Evolutionary conservation across 768 basidiomycete species (phyloP).

Genomic region (Hysterangium stoloniferum): DNA sequence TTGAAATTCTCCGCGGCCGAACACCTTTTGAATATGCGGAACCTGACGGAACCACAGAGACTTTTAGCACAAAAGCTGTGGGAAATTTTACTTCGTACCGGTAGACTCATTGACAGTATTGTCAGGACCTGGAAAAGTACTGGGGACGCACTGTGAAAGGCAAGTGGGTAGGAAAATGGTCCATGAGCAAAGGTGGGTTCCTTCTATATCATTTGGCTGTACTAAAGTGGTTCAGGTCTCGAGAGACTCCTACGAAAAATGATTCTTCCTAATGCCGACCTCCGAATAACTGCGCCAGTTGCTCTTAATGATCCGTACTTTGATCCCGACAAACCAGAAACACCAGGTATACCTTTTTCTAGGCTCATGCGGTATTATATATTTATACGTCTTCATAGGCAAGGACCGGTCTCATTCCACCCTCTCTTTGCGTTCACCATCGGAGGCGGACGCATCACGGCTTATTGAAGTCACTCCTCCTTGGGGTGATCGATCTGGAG

Average conservation of each 20-base stretch:
- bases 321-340: slow-evolving; percentile 7
- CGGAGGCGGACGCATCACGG: slow-evolving; percentile 2
- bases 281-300: slow-evolving; percentile 62
- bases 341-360: neutral
- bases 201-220: neutral
- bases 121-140: slow-evolving; percentile 70
- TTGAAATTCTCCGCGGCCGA: slow-evolving; percentile 86
- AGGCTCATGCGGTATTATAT: neutral
- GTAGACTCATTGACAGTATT: neutral
- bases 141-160: slow-evolving; percentile 80
- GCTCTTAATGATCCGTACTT: slow-evolving; percentile 61
- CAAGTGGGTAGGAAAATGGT: slow-evolving; percentile 81
- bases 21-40: slow-evolving; percentile 87
- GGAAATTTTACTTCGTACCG: neutral
- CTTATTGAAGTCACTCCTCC: neutral
- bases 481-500: neutral
- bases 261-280: slow-evolving; percentile 75
- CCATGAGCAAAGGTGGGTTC: slow-evolving; percentile 45
- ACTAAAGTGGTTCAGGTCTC: slow-evolving; percentile 18
- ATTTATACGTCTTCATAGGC: neutral
- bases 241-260: slow-evolving; percentile 70
- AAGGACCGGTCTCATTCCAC: slow-evolving; percentile 4
- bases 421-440: neutral
- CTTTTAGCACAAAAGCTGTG: slow-evolving; percentile 56
- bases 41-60: slow-evolving; percentile 40